A percentile compares a stretch with the other conserved stretches of the same genome.
Evolutionary conservation across 192 early-diverging fungal genomes (phyloP).

Genomic region (Ramicandelaber brevisporus): DNA sequence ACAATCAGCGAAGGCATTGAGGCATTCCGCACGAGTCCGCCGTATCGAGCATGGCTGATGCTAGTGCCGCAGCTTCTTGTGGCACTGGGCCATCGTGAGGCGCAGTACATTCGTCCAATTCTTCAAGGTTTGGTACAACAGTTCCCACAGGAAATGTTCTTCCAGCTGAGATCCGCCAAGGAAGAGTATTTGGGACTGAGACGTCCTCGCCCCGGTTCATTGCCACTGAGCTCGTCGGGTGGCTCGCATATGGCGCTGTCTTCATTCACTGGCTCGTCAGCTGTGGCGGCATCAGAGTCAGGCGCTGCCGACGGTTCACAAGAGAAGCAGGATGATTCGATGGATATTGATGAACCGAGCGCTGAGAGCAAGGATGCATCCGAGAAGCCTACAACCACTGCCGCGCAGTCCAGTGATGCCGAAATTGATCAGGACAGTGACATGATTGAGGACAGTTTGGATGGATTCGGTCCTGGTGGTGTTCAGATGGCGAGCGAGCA

Average conservation of each 20-base stretch:
- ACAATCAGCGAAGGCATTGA: slow-evolving; percentile 61
- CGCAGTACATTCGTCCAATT: slow-evolving; percentile 31
- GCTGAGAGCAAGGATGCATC: slow-evolving; percentile 81
- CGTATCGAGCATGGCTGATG: no score
- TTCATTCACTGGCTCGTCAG: slow-evolving; percentile 4
- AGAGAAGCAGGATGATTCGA: slow-evolving; percentile 1
- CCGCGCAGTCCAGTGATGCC: no score
- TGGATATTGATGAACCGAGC: slow-evolving; percentile 76
- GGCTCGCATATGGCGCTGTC: slow-evolving; percentile 6
- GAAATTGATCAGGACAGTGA: no score
- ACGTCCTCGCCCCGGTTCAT: no score
- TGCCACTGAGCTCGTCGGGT: no score
- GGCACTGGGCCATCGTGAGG: slow-evolving; percentile 54
- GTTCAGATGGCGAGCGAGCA: no score
- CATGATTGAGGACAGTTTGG: no score
- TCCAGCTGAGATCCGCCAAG: slow-evolving; percentile 71
- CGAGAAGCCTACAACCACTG: no score
- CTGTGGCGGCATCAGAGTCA: slow-evolving; percentile 4
- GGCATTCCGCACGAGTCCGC: slow-evolving; percentile 78
- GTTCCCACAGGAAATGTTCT: slow-evolving; percentile 71
- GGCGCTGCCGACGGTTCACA: slow-evolving; percentile 3
- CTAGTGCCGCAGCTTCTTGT: slow-evolving; percentile 88
- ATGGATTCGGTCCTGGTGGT: no score
- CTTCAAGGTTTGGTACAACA: slow-evolving; percentile 68
- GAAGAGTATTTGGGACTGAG: slow-evolving; percentile 60